phyloP scores from a whole-genome alignment of 768 basidiomycete species.

The Serendipita indica region DNA sequence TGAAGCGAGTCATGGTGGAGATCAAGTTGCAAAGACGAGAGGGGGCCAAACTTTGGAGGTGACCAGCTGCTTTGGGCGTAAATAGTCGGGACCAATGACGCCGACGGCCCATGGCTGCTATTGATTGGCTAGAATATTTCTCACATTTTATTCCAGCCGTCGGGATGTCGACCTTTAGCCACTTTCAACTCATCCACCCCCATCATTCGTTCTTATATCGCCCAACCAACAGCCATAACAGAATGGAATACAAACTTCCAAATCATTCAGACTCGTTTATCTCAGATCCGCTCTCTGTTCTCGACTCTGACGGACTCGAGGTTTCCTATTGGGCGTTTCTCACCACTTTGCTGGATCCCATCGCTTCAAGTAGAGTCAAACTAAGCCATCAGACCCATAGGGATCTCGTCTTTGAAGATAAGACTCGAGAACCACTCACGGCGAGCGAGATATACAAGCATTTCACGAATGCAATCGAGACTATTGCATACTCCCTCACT shows the following conservation, averaged over 20 bases:
- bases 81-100: too few relatives aligned
- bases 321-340: constrained; percentile 5
- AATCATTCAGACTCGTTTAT: background rate
- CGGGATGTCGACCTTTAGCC: too few relatives aligned
- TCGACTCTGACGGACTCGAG: background rate
- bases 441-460: background rate
- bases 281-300: background rate
- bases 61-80: constrained; percentile 4
- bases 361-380: too few relatives aligned
- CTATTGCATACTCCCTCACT: background rate
- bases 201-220: too few relatives aligned
- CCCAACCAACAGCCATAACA: background rate
- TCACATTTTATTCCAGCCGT: too few relatives aligned
- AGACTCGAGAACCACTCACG: background rate
- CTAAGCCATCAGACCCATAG: background rate
- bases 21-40: constrained; percentile 1
- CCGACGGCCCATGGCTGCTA: too few relatives aligned
- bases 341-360: background rate
- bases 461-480: background rate
- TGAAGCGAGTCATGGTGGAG: constrained; percentile 25
- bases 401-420: background rate
- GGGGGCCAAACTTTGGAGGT: background rate
- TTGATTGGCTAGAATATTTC: too few relatives aligned
- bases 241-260: background rate
- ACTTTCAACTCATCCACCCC: too few relatives aligned